Evolutionary conservation across 352 stramenopile species (phyloP), one percentile per base, ranked within the genome.

Genomic region (Pythium myriotylum): DNA sequence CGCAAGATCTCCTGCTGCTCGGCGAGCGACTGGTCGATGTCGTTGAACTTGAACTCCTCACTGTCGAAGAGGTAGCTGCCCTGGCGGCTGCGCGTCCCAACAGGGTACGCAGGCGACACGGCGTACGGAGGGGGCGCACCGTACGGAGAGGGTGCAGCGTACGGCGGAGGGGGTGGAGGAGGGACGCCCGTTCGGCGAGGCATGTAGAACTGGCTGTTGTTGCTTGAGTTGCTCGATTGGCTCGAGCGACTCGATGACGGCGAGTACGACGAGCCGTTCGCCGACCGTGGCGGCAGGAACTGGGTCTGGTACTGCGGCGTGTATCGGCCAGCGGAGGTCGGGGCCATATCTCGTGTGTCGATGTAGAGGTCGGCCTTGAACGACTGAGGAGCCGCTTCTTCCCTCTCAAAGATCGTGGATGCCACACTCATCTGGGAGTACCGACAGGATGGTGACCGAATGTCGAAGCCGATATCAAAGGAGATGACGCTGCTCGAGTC

Each of bases 1-100:
- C 62, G 63, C 16, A 74, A 49, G n/a, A 74, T 42, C 45, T 71
- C 62, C 29, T 74, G 62, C 40, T 74, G 67, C 49, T 74, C 67
- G 0, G 62, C 62, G 52, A 74, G 54, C 40, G 56, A 59, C 42
- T 71, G 51, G 32, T 71, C 63, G 37, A 74, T 65, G 4, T 57
- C 55, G 14, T 50, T 54, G 52, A 29, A 73, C 53, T 55, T 42
- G 23, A 32, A 50, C 16, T 22, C 29, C 13, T 23, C 23, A 16
- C 24, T 54, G 20, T 24, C 47, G 20, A 9, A 39, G 20, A 29
- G 47, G 12, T 39, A 9, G 33, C 47, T 43, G 37, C 17, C 37
- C 37, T 43, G 37, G 17, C 37, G 37, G 29, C 29, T 35, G 29
- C 29, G 29, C 29, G 29, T 35, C 29, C 29, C 29, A 10, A 35